Conservation (phyloP, 768 basidiomycete genomes). For the Collybiopsis confluens region DNA sequence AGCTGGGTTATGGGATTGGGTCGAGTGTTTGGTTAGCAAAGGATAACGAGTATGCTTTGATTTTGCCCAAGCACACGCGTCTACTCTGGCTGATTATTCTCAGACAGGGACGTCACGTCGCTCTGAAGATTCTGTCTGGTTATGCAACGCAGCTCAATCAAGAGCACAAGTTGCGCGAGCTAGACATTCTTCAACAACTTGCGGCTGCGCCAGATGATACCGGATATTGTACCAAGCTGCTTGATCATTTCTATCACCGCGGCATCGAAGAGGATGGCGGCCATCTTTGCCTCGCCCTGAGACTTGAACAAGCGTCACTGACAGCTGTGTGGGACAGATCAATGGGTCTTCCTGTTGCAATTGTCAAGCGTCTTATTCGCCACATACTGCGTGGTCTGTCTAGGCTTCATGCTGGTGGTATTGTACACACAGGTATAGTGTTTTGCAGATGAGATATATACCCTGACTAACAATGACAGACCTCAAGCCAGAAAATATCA, state of each 20-base stretch:
- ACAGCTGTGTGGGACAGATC: not conserved
- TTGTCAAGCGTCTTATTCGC: constrained; percentile 17
- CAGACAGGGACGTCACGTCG: constrained; percentile 13
- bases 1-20: constrained; percentile 20
- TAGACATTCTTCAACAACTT: constrained; percentile 16
- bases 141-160: constrained; percentile 17
- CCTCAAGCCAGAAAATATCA: constrained; percentile 21
- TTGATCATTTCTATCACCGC: constrained; percentile 16
- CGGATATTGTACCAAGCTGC: constrained; percentile 12
- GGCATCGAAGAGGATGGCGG: constrained; percentile 20
- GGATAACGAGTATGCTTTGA: constrained; percentile 14
- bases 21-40: constrained; percentile 23
- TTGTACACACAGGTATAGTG: constrained; percentile 20
- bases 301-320: constrained; percentile 11
- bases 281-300: constrained; percentile 20
- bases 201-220: constrained; percentile 5
- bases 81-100: not conserved
- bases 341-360: constrained; percentile 8
- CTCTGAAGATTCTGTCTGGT: constrained; percentile 19
- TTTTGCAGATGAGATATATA: not conserved
- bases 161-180: constrained; percentile 18
- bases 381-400: constrained; percentile 16
- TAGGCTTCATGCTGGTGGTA: constrained; percentile 13
- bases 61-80: not conserved
- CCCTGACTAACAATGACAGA: constrained; percentile 10